Percentiles rank a stretch among this genome's conserved stretches.
phyloP scores from a whole-genome alignment of 441 rosid species.

The Codiaeum variegatum region DNA sequence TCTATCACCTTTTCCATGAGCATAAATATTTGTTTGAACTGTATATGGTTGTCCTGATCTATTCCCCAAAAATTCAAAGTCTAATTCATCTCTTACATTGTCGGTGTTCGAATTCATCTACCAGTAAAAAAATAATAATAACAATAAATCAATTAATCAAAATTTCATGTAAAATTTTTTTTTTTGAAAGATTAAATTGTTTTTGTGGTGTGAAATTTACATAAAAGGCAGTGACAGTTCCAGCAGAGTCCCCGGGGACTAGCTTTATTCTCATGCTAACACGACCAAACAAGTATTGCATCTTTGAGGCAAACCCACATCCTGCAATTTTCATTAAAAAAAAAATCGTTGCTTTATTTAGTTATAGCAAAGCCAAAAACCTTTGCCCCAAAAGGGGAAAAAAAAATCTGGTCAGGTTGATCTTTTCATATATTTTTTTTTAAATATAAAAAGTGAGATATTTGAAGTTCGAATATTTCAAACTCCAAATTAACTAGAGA shows the following conservation, averaged over 20 bases:
- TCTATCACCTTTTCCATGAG: slow-evolving; percentile 73
- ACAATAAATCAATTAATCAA: neutral
- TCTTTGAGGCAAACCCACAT: slow-evolving; percentile 88
- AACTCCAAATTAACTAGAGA: too few relatives aligned
- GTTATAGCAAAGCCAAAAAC: too few relatives aligned
- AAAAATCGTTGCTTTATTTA: too few relatives aligned
- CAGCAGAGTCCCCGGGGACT: slow-evolving; percentile 90
- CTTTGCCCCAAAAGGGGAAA: too few relatives aligned
- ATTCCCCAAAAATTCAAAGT: slow-evolving; percentile 89
- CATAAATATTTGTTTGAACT: slow-evolving; percentile 81
- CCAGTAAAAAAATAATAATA: neutral
- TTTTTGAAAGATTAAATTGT: neutral
- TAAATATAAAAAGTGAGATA: too few relatives aligned
- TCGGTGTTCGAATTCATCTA: slow-evolving; percentile 89
- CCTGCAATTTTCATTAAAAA: slow-evolving; percentile 33
- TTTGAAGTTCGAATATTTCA: too few relatives aligned
- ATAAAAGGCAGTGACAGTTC: slow-evolving; percentile 93
- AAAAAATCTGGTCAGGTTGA: too few relatives aligned
- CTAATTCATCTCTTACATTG: slow-evolving; percentile 78
- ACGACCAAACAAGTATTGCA: slow-evolving; percentile 80
- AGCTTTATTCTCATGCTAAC: slow-evolving; percentile 91
- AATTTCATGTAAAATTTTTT: neutral
- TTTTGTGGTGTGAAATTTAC: slow-evolving; percentile 25
- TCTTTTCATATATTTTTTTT: too few relatives aligned
- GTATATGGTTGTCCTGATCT: slow-evolving; percentile 76